Evolutionary conservation across 1,139 yeast species (phyloP), one percentile per base, ranked within the genome.

Genomic region (Protomyces pachydermus): DNA sequence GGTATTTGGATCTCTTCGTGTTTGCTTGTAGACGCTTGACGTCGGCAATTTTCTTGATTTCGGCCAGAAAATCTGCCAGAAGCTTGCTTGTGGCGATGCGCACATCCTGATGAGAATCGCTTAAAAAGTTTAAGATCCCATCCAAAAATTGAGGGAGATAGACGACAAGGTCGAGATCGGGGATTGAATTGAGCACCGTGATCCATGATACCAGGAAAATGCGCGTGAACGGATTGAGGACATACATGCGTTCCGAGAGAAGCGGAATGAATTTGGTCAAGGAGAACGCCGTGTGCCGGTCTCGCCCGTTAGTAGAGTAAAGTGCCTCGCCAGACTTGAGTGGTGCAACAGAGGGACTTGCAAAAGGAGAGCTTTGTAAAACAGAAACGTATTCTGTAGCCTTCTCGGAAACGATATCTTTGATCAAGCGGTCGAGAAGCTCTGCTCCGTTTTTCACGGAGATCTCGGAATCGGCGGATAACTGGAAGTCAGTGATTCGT

Each of bases 391-490:
- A 93, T 28, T 87, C 87, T 0, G 97, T 86, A 0, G 98, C 96
- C 73, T 91, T 90, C 68, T 96, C 98, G 61, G 96, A 88, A 1
- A 93, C 97, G 64, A 95, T 91, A 74, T 95, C 98, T 74, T 95
- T 93, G 69, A 58, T 38, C 69, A 95, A 80, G 52, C 98, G 76
- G 75, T 95, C 98, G 69, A 95, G 81, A 57, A 95, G 81, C 74
- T 93, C 97, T 2, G 98, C 98, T 3, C 97, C 99, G 71, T 91
- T 93, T 72, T 91, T 89, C 32, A 93, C 98, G 38, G 96, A 87
- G 39, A 88, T 84, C 70, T 93, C 98, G 8, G 90, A 81, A 73
- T 95, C 99, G 0, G 97, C 91, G 14, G 95, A 93, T 67, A 93
- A 81, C 67, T 75, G 9, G 16, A 12, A n/a, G 45, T 46, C n/a